Evolutionary conservation across 345 rosid genomes (phyloP).

Genomic region (Lepidium africanum): DNA sequence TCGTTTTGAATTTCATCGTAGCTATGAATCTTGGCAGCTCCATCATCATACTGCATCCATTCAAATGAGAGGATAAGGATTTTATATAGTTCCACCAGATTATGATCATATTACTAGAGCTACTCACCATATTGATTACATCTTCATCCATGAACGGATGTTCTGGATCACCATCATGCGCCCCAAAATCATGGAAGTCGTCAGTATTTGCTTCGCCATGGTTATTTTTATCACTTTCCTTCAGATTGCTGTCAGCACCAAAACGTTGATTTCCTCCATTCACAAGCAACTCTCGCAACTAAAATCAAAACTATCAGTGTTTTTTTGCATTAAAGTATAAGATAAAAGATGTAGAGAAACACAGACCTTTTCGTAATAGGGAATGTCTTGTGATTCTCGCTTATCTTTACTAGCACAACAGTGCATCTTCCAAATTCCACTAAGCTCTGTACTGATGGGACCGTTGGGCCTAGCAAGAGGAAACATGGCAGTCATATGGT

Average conservation of each 20-base stretch:
- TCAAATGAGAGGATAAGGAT: conserved; percentile 16
- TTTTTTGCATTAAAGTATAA: neutral
- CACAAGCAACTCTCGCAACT: conserved; percentile 68
- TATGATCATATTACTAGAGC: neutral
- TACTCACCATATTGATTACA: conserved; percentile 34
- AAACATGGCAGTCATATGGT: conserved; percentile 40
- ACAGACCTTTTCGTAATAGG: conserved; percentile 72
- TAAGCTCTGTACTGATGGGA: conserved; percentile 67
- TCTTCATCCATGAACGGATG: conserved; percentile 49
- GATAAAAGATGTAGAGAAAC: neutral
- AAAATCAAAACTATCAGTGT: conserved; percentile 28
- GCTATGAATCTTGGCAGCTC: conserved; percentile 25
- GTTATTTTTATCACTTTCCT: conserved; percentile 32
- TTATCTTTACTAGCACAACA: conserved; percentile 18
- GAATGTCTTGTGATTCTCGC: conserved; percentile 33
- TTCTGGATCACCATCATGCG: conserved; percentile 45
- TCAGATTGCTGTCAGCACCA: conserved; percentile 33
- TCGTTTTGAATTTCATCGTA: conserved; percentile 38
- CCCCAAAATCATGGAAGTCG: conserved; percentile 48
- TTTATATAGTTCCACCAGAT: neutral
- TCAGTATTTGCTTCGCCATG: conserved; percentile 37
- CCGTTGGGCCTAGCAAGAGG: conserved; percentile 76
- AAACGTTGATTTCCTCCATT: conserved; percentile 35
- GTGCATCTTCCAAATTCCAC: conserved; percentile 50
- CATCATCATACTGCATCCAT: conserved; percentile 31